Base-by-base conservation (phyloP, 176 grass and related monocot genomes). In the Cenchrus americanus region DNA sequence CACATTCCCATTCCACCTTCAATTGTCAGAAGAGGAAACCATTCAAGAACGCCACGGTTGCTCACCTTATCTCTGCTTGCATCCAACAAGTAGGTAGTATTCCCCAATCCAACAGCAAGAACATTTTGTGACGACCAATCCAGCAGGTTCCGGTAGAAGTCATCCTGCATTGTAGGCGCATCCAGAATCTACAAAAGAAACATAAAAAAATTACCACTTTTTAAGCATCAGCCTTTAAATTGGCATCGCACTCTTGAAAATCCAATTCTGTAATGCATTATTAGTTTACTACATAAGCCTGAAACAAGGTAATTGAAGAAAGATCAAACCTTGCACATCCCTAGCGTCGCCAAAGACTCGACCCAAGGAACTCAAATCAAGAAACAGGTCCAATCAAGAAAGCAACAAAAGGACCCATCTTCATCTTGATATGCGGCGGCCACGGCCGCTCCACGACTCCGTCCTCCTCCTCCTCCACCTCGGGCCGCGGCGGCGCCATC, bases 101-200 rank as follows among this genome's bases (percentile, higher is more conserved):
- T 96, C 34, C 97, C 97, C 83, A 99, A 76, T 74, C 93, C 93
- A 54, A 96, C 97, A 2, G 97, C 89, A 14, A 99, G 83, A 11
- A 96, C 79, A 69, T 99, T 99, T n/a, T 99, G 89, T 32, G 93
- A 96, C 0, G 97, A 96, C 93, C 93, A 99, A 82, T 99, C 97
- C 10, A 99, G 89, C 14, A 99, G 97, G 76, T 94, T 99, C 18
- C 92, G 81, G 81, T 99, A 99, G 89, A 96, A 99, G 84, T 99
- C 97, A 22, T 99, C 96, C 85, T 96, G 97, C 83, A 99, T 88
- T 63, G 93, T 91, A 3, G 97, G 97, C 7, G 93, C 97, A 85
- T 99, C 97, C 23, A 99, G 55, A 73, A 96, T 93, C 97, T 99
- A 73, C 57, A 91, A 81, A 59, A 22, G 50, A 21, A 74, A 40